phyloP scores from a whole-genome alignment of 2,329 filamentous ascomycete species.

The Fusarium torulosum region DNA sequence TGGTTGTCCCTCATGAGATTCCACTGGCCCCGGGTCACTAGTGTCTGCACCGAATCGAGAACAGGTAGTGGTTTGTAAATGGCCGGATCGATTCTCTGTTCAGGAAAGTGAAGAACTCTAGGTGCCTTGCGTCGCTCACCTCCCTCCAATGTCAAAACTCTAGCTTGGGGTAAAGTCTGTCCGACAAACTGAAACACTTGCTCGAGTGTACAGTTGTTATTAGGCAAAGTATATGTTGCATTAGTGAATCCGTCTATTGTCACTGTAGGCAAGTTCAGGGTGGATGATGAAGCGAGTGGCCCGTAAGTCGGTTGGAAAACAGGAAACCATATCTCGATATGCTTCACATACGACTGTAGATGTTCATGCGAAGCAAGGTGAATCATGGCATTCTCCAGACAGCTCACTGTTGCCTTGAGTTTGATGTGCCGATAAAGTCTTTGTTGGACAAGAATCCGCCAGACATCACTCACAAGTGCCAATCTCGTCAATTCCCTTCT shows the following conservation, averaged over 20 bases:
- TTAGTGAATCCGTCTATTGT: conserved; percentile 68
- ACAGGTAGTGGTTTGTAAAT: conserved; percentile 56
- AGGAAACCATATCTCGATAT: conserved; percentile 83
- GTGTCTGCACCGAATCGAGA: conserved; percentile 70
- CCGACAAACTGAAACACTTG: conserved; percentile 76
- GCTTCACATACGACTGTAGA: conserved; percentile 73
- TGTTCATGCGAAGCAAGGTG: conserved; percentile 72
- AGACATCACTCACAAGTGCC: conserved; percentile 71
- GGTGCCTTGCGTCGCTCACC: conserved; percentile 82
- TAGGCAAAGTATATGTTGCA: conserved; percentile 69
- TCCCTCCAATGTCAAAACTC: conserved; percentile 79
- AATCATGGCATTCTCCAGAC: conserved; percentile 67
- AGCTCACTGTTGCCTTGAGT: conserved; percentile 76
- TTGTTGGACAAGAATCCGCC: conserved; percentile 77
- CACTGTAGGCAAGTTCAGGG: conserved; percentile 64
- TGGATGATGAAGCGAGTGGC: conserved; percentile 58
- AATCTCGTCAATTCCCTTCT: conserved; percentile 75
- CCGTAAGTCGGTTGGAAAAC: conserved; percentile 73
- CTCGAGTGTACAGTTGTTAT: conserved; percentile 76
- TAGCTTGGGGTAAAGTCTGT: conserved; percentile 69
- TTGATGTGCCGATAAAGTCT: conserved; percentile 82
- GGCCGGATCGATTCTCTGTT: conserved; percentile 35
- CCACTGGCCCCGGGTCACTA: conserved; percentile 82
- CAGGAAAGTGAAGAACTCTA: conserved; percentile 63
- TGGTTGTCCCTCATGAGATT: conserved; percentile 75